Evolutionary conservation across 495 filamentous ascomycete genomes (phyloP), one percentile per base, ranked within the genome.

Genomic region (Thermochaetoides thermophila): DNA sequence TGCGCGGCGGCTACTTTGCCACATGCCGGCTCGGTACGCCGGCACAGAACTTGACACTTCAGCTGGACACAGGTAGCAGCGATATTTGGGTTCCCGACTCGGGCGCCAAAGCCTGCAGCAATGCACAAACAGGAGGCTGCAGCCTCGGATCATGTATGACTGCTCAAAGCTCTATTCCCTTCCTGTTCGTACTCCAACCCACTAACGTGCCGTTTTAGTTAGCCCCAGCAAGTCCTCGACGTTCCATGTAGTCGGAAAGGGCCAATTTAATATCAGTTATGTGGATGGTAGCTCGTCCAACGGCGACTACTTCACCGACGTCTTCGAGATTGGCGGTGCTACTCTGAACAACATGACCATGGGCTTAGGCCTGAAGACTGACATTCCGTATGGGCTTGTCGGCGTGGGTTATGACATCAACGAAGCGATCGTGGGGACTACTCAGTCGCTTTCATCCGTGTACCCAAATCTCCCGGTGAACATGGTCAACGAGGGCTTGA

Each of bases 231-330:
- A 55, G 2, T 94, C 86, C 1, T 74, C 65, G 9, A 74, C 83
- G 0, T 86, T 78, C 54, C 36, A 65, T 11, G 75, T 66, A 22
- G 57, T 92, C 9, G 73, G 66, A 17, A 8, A 45, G 12, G 61
- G 56, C 31, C 61, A 76, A n/a, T 97, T 97, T 54, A 73, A 81
- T 39, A 95, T 97, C 42, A 68, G 66, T 2, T 97, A 97, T 50
- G 80, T 84, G 16, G 89, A 96, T 44, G 74, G 75, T 3, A 77
- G 78, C 8, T 76, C 67, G 11, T 74, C 86, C 0, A 52, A 49
- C 10, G 89, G 89, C 14, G 81, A 84, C 46, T 95, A 96, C 50
- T 78, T 76, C 32, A 72, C 67, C 5, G 89, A 97, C 45, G 75
- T 66, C 2, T 70, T 97, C 26, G 45, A 56, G 10, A 78, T 97